Conservation (phyloP, 2,329 filamentous ascomycete species). For the Penicillium sp. region DNA sequence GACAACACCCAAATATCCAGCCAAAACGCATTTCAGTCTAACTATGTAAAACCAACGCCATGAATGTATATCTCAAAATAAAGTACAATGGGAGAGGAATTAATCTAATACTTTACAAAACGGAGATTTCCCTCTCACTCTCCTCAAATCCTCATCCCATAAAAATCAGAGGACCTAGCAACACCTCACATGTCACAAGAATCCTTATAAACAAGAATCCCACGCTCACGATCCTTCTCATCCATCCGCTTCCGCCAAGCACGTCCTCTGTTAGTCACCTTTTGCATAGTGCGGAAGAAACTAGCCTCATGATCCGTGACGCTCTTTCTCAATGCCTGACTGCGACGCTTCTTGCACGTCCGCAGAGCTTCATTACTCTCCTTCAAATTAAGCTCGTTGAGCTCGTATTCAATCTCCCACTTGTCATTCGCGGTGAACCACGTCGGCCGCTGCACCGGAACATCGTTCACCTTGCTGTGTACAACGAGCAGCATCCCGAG, state of each 20-base stretch:
- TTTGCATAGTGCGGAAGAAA: conserved; percentile 43
- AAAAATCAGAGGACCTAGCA: neutral
- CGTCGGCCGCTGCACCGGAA: conserved; percentile 61
- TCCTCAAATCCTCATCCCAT: neutral
- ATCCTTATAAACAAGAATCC: conserved; percentile 34
- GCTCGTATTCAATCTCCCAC: conserved; percentile 78
- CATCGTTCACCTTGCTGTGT: conserved; percentile 69
- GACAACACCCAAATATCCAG: neutral
- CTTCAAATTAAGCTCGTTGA: conserved; percentile 59
- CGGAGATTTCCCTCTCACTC: neutral
- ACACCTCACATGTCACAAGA: neutral
- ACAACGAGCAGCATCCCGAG: conserved; percentile 71
- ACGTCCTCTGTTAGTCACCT: conserved; percentile 57
- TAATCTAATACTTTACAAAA: conserved; percentile 3
- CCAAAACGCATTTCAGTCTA: neutral
- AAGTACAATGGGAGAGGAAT: neutral
- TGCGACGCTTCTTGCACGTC: conserved; percentile 58
- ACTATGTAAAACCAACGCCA: neutral
- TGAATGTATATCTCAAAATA: neutral
- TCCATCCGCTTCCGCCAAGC: conserved; percentile 58
- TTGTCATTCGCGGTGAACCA: conserved; percentile 45
- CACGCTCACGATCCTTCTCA: conserved; percentile 49
- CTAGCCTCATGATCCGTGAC: conserved; percentile 39
- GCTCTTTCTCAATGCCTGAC: conserved; percentile 39
- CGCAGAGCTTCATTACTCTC: conserved; percentile 56